Percentiles rank a stretch among this genome's conserved stretches.
Evolutionary conservation across 768 basidiomycete species (phyloP).

Genomic region (Gyrodon lividus): DNA sequence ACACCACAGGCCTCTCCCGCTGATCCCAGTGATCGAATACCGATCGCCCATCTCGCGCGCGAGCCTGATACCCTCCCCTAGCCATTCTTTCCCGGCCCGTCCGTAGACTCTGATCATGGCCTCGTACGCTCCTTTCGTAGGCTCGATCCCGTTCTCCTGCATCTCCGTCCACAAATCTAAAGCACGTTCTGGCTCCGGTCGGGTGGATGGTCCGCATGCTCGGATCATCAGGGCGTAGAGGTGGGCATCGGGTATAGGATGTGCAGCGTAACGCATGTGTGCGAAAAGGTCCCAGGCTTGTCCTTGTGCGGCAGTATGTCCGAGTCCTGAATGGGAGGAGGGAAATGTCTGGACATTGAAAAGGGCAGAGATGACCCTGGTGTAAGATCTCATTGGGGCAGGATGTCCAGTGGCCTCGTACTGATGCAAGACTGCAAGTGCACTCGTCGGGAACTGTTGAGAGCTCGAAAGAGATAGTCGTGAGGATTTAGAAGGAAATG

Average conservation of each 20-base stretch:
- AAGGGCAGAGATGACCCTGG: constrained; percentile 59
- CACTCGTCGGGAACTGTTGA: constrained; percentile 54
- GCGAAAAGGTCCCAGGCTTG: constrained; percentile 93
- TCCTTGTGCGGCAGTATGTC: constrained; percentile 52
- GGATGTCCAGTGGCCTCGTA: constrained; percentile 65
- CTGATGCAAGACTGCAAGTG: constrained; percentile 64
- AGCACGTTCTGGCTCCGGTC: constrained; percentile 84
- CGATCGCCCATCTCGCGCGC: constrained; percentile 85
- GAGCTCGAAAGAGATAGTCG: constrained; percentile 18
- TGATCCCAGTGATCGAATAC: constrained; percentile 36
- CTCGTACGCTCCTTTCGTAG: constrained; percentile 70
- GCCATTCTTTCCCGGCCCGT: constrained; percentile 60
- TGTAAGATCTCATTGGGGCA: constrained; percentile 76
- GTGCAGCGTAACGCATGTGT: constrained; percentile 96
- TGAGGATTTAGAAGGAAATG: constrained; percentile 34
- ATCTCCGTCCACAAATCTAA: constrained; percentile 93
- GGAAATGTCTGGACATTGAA: constrained; percentile 42
- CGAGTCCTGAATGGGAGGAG: constrained; percentile 22
- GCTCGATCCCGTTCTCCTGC: constrained; percentile 68
- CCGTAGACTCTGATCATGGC: constrained; percentile 84
- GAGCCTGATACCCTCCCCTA: constrained; percentile 80
- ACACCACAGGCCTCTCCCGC: constrained; percentile 65
- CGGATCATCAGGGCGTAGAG: constrained; percentile 87
- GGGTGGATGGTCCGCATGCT: constrained; percentile 65
- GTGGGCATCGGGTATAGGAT: constrained; percentile 68